Conservation (phyloP, 148 eudicot genomes). For the Amaranthus cruentus region DNA sequence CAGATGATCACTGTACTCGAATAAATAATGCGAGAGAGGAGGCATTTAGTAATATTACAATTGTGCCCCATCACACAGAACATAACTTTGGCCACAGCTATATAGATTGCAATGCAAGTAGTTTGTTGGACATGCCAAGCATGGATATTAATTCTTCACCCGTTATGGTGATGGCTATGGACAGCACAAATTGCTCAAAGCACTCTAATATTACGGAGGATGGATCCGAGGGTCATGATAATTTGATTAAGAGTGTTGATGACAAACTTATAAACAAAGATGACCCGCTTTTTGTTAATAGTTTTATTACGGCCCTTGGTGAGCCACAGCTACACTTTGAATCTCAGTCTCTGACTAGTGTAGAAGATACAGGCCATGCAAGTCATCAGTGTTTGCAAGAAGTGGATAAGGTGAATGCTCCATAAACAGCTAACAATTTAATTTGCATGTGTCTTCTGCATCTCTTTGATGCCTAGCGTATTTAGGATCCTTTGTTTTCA, state of each 20-base stretch:
- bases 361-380: constrained; percentile 9
- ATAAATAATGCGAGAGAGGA: constrained; percentile 9
- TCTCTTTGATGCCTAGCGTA: not conserved
- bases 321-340: constrained; percentile 8
- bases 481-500: too few species aligned
- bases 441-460: not conserved
- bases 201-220: constrained; percentile 8
- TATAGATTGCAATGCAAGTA: constrained; percentile 3
- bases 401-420: constrained; percentile 22
- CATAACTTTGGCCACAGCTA: not conserved
- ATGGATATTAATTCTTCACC: constrained; percentile 7
- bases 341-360: not conserved
- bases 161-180: not conserved
- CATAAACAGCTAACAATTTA: constrained; percentile 8
- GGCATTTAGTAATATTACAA: constrained; percentile 10
- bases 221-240: constrained; percentile 14
- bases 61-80: constrained; percentile 14
- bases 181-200: not conserved
- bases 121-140: not conserved
- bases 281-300: constrained; percentile 5
- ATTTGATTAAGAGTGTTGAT: constrained; percentile 1
- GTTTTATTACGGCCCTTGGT: not conserved
- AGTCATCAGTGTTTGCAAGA: constrained; percentile 9
- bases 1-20: not conserved
- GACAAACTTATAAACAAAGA: constrained; percentile 14